These are phyloP conservation scores for Yamadazyma ubonensis DNA, from an alignment of 805 yeast genomes.

Conservation along the genomic window DNA sequence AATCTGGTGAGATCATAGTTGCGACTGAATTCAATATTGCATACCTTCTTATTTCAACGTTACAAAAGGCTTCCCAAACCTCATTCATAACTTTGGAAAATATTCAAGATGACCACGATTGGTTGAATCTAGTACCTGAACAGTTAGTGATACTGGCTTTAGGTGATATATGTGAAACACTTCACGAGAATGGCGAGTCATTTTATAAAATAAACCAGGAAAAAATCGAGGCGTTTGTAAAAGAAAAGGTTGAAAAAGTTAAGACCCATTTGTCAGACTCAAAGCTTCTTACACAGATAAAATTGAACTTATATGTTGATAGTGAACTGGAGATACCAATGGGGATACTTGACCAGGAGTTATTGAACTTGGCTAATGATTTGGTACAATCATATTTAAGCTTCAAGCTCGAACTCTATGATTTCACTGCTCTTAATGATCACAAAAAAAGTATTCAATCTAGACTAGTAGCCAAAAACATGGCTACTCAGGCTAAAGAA, in stretches of 20 bases:
- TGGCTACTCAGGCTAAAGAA: constrained; percentile 20
- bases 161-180: constrained; percentile 26
- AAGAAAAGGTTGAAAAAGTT: constrained; percentile 34
- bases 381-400: constrained; percentile 8
- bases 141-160: constrained; percentile 24
- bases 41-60: constrained; percentile 39
- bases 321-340: constrained; percentile 23
- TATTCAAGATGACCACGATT: constrained; percentile 35
- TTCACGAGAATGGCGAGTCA: constrained; percentile 32
- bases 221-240: constrained; percentile 39
- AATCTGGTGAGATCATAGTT: constrained; percentile 38
- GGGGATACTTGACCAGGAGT: constrained; percentile 12
- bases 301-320: constrained; percentile 20
- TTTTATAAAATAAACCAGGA: constrained; percentile 42
- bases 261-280: constrained; percentile 13
- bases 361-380: constrained; percentile 5
- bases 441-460: constrained; percentile 12
- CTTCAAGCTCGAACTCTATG: constrained; percentile 2
- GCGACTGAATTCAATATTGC: constrained; percentile 40
- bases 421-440: constrained; percentile 6
- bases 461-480: constrained; percentile 14
- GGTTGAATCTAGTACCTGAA: constrained; percentile 27
- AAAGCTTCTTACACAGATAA: constrained; percentile 18
- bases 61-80: constrained; percentile 19
- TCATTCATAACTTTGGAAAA: constrained; percentile 42